Base-by-base conservation (phyloP, 2,329 filamentous ascomycete genomes). In the Ilyonectria robusta region DNA sequence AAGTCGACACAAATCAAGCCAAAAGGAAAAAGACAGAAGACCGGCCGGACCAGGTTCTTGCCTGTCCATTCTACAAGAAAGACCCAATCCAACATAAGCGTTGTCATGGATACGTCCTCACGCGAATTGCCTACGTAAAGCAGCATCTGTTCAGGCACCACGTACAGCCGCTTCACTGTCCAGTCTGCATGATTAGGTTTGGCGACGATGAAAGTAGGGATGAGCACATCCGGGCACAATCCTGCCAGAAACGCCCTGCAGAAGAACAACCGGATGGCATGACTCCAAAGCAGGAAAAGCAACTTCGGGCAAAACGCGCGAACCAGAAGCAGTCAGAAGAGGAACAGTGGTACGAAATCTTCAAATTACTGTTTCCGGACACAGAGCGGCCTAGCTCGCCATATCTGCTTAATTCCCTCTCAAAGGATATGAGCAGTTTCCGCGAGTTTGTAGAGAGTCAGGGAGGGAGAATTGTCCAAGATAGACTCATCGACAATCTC, bases 11-110 rank as follows among this genome's bases (percentile, higher is more conserved):
- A 29, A 64, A 42, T 4, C 47, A 57, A 17, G 50, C 40, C 10
- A 64, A 64, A 5, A 31, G 56, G n/a, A 35, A 35, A n/a, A 64
- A 59, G 29, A 54, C 42, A 7, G 62, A 61, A 29, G 62, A 65
- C 4, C 48, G 54, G 4, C 40, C 51, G 6, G 46, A 40, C 9
- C 48, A 29, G 9, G 26, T 19, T 4, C 26, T 65, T 9, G 62
- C 62, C 4, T 65, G 62, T n/a, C 62, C 62, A 9, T 65, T 55
- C 50, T 65, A 65, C 48, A 65, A 65, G 33, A 59, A 65, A 9
- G 51, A 60, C 21, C 56, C 56, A 15, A 60, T 60, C 11, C 40
- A 42, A 2, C 56, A 65, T 17, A n/a, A 42, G 11, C 48, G 48
- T 7, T 65, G 62, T 4, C 51, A 55, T 9, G 33, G 56, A 29